Evolutionary conservation across 306 rosid genomes (phyloP).

Genomic region (Datisca glomerata): DNA sequence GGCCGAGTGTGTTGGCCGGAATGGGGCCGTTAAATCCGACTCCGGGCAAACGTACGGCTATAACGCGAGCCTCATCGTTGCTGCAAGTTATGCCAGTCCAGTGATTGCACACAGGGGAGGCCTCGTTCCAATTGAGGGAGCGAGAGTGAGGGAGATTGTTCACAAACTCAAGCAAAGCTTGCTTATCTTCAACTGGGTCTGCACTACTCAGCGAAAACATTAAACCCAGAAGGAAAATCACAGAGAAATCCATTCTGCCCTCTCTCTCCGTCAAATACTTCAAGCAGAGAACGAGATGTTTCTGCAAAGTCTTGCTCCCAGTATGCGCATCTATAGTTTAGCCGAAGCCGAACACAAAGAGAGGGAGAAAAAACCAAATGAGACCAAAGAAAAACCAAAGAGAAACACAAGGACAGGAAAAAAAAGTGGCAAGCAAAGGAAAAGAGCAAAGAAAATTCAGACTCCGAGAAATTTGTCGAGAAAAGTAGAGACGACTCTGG

Average conservation of each 20-base stretch:
- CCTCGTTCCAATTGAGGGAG: constrained; percentile 53
- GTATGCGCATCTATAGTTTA: constrained; percentile 14
- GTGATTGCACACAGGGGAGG: constrained; percentile 33
- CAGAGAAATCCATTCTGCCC: constrained; percentile 19
- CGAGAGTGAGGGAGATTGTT: constrained; percentile 46
- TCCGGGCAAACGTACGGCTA: constrained; percentile 54
- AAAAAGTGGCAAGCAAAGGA: constrained; percentile 13
- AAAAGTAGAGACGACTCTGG: constrained; percentile 48
- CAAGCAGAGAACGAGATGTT: constrained; percentile 37
- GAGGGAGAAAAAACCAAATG: background rate
- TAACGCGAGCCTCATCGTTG: constrained; percentile 32
- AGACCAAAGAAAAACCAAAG: constrained; percentile 13
- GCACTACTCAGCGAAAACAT: constrained; percentile 30
- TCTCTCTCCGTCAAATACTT: constrained; percentile 27
- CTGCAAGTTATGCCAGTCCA: constrained; percentile 81
- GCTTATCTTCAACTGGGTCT: constrained; percentile 61
- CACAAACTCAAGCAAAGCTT: constrained; percentile 54
- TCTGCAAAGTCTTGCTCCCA: constrained; percentile 18
- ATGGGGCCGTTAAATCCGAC: constrained; percentile 68
- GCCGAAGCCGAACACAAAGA: constrained; percentile 21
- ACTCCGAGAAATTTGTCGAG: constrained; percentile 61
- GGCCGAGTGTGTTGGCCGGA: constrained; percentile 55
- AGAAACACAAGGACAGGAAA: constrained; percentile 16
- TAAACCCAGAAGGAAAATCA: constrained; percentile 30
- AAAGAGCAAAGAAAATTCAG: constrained; percentile 20